Evolutionary conservation across 1,284 basidiomycete genomes (phyloP).

Genomic region (Moesziomyces sp.): DNA sequence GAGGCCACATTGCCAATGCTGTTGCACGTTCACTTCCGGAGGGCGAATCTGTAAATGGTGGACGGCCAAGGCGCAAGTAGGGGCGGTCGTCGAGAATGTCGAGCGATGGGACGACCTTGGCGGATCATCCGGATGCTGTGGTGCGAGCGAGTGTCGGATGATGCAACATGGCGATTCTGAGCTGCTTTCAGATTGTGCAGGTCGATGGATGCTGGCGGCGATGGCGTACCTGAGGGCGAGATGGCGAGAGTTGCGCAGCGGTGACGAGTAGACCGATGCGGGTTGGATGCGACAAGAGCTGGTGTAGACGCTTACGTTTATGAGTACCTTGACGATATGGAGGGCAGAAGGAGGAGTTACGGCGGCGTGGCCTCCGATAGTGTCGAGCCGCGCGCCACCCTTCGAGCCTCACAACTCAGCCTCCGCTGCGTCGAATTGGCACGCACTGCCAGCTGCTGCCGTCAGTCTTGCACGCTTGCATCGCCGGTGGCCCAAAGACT

Average conservation of each 20-base stretch:
- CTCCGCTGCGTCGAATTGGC: not conserved
- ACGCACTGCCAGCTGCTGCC: not conserved
- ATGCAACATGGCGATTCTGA: not conserved
- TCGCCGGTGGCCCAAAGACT: not conserved
- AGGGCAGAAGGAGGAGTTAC: conserved; percentile 36
- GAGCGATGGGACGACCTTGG: not conserved
- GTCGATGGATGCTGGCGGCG: not conserved
- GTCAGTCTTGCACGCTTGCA: not conserved
- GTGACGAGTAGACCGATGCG: conserved; percentile 4
- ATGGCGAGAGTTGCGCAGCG: not conserved
- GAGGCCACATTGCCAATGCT: too few species aligned
- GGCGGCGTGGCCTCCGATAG: conserved; percentile 22
- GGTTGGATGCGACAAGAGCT: conserved; percentile 1
- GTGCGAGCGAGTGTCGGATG: too few species aligned
- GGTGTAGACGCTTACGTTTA: conserved; percentile 45
- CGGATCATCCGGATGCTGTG: not conserved
- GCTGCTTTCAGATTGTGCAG: not conserved
- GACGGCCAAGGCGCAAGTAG: too few species aligned
- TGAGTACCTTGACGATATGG: conserved; percentile 54
- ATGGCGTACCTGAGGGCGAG: not conserved
- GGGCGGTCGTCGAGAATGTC: too few species aligned
- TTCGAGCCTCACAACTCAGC: not conserved
- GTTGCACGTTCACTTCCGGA: too few species aligned
- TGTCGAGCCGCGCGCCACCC: conserved; percentile 10
- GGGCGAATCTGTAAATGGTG: too few species aligned